phyloP scores from a whole-genome alignment of 2,329 filamentous ascomycete genomes.

The Aotearoamyces nothofagi region DNA sequence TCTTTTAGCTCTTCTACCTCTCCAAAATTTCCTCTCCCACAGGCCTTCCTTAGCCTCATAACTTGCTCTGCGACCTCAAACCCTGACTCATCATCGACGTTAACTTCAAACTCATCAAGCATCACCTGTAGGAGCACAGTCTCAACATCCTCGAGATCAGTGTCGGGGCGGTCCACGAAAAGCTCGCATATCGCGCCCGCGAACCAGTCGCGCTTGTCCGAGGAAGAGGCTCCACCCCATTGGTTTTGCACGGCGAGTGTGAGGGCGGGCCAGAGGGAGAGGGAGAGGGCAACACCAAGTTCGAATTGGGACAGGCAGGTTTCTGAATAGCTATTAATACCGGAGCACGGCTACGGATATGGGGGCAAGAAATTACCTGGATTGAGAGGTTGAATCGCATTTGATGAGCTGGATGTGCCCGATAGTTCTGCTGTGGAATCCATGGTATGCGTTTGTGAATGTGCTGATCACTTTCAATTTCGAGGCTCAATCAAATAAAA shows the following conservation, averaged over 20 bases:
- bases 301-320: constrained; percentile 57
- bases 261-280: constrained; percentile 81
- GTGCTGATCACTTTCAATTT: no score
- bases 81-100: constrained; percentile 79
- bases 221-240: constrained; percentile 73
- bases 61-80: constrained; percentile 60
- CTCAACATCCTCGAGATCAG: constrained; percentile 70
- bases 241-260: constrained; percentile 72
- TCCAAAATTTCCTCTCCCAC: constrained; percentile 48
- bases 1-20: constrained; percentile 47
- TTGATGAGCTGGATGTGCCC: no score
- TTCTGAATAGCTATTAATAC: constrained; percentile 22
- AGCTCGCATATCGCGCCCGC: constrained; percentile 76
- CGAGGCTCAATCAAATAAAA: no score
- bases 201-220: constrained; percentile 93
- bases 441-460: no score
- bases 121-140: constrained; percentile 77
- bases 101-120: constrained; percentile 89
- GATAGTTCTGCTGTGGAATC: no score
- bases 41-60: constrained; percentile 48
- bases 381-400: no score
- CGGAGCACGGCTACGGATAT: no score
- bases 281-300: constrained; percentile 67
- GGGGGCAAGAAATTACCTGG: no score
- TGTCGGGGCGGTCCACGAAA: constrained; percentile 41